Percentiles rank a stretch among this genome's conserved stretches.
Conservation (phyloP, 108 stramenopile species). For the Fragilaria crotonensis region DNA sequence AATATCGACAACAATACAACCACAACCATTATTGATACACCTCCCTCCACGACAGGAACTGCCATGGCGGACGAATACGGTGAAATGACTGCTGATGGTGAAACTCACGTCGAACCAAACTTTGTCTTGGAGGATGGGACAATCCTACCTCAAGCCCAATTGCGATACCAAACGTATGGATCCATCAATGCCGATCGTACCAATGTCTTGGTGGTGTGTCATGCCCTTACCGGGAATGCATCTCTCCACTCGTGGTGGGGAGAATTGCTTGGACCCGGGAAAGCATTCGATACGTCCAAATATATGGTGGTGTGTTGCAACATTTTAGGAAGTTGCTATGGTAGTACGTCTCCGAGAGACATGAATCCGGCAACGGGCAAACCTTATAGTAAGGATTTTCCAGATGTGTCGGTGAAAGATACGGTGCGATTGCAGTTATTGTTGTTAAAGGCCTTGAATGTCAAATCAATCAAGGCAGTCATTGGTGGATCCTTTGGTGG, state of each 20-base stretch:
- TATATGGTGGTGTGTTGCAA: conserved; percentile 90
- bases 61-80: conserved; percentile 89
- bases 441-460: conserved; percentile 61
- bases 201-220: conserved; percentile 92
- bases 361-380: conserved; percentile 39
- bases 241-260: conserved; percentile 94
- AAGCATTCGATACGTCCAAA: conserved; percentile 87
- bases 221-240: conserved; percentile 93
- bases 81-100: conserved; percentile 68
- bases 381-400: conserved; percentile 76
- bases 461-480: conserved; percentile 72
- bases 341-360: conserved; percentile 66
- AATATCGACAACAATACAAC: too few species aligned
- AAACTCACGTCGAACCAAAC: conserved; percentile 45
- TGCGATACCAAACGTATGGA: conserved; percentile 92
- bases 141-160: conserved; percentile 58
- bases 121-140: conserved; percentile 63
- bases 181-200: conserved; percentile 61
- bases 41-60: background rate
- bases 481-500: conserved; percentile 94
- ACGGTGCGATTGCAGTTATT: conserved; percentile 76
- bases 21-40: too few species aligned
- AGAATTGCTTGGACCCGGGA: conserved; percentile 70
- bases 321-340: conserved; percentile 88
- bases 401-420: conserved; percentile 84